phyloP scores from a whole-genome alignment of 1,284 basidiomycete species.

The Anthracocystis setariae region DNA sequence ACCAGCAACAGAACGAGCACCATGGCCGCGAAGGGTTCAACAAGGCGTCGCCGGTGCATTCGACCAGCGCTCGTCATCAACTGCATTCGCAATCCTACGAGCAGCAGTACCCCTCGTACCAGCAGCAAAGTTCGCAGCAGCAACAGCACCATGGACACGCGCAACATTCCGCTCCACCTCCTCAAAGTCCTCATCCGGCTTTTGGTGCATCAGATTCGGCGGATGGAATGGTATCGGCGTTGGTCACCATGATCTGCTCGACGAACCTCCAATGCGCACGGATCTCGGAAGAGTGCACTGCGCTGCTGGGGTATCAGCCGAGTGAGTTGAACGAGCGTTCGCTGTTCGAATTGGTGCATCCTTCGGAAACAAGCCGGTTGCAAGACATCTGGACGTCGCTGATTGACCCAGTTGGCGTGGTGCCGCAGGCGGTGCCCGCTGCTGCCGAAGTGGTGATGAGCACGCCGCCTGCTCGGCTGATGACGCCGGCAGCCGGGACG shows the following conservation, averaged over 20 bases:
- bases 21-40: slow-evolving; percentile 7
- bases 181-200: background rate
- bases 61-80: slow-evolving; percentile 15
- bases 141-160: slow-evolving; percentile 17
- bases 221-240: slow-evolving; percentile 28
- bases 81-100: slow-evolving; percentile 31
- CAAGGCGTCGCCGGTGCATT: slow-evolving; percentile 9
- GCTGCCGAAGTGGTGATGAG: slow-evolving; percentile 44
- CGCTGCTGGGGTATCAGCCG: slow-evolving; percentile 49
- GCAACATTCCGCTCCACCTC: slow-evolving; percentile 8
- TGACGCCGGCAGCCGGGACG: slow-evolving; percentile 54
- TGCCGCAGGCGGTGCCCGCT: slow-evolving; percentile 40
- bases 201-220: slow-evolving; percentile 8
- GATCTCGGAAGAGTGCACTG: slow-evolving; percentile 43
- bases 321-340: slow-evolving; percentile 46
- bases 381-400: slow-evolving; percentile 49
- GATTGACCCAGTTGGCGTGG: slow-evolving; percentile 51
- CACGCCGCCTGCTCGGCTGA: slow-evolving; percentile 32
- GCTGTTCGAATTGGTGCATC: slow-evolving; percentile 54
- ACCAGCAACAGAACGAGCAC: slow-evolving; percentile 22
- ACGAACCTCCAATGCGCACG: slow-evolving; percentile 53
- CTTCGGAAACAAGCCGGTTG: slow-evolving; percentile 40
- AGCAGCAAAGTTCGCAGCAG: slow-evolving; percentile 6
- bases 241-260: slow-evolving; percentile 55
- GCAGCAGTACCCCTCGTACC: slow-evolving; percentile 17